Percentiles rank a stretch among this genome's conserved stretches.
phyloP scores from a whole-genome alignment of 2,329 filamentous ascomycete genomes.

The Immersiporthe knoxdaviesiana region DNA sequence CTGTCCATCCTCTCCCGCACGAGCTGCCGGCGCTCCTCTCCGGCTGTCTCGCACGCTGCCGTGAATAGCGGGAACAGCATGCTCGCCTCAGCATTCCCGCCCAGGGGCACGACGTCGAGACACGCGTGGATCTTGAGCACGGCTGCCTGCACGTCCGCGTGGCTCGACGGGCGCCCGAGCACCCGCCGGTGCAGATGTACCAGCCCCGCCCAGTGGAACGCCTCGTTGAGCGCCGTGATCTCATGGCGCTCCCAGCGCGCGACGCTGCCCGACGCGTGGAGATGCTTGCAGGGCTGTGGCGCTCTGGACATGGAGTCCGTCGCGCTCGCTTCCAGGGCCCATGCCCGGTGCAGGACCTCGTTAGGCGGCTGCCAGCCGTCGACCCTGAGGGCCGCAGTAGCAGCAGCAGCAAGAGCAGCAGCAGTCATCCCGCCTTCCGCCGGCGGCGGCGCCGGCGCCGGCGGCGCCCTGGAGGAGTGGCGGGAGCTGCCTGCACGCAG shows the following conservation, averaged over 20 bases:
- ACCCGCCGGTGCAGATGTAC: constrained; percentile 76
- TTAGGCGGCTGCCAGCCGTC: constrained; percentile 61
- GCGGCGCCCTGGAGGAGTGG: background rate
- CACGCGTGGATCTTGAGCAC: constrained; percentile 66
- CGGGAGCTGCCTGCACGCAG: constrained; percentile 54
- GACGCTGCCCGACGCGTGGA: constrained; percentile 53
- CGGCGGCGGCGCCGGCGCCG: constrained; percentile 30
- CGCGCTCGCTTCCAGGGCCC: constrained; percentile 63
- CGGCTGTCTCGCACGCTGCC: constrained; percentile 73
- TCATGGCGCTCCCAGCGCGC: constrained; percentile 64
- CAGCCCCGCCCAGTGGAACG: constrained; percentile 78
- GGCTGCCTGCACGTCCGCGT: constrained; percentile 64
- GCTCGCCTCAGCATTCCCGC: constrained; percentile 74
- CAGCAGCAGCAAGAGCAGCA: no score
- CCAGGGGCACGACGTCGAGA: constrained; percentile 63
- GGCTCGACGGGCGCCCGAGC: constrained; percentile 60
- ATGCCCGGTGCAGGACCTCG: constrained; percentile 59
- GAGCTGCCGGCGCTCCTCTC: constrained; percentile 57
- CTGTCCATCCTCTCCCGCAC: constrained; percentile 68
- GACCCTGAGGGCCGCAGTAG: constrained; percentile 34
- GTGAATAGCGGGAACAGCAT: constrained; percentile 82
- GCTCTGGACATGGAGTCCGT: constrained; percentile 55
- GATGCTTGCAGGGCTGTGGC: constrained; percentile 49
- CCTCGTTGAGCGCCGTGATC: constrained; percentile 73
- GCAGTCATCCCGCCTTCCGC: no score